These are phyloP conservation scores for Aureobasidium sp. DNA, from an alignment of 2,329 filamentous ascomycete species.

Conservation along the genomic window DNA sequence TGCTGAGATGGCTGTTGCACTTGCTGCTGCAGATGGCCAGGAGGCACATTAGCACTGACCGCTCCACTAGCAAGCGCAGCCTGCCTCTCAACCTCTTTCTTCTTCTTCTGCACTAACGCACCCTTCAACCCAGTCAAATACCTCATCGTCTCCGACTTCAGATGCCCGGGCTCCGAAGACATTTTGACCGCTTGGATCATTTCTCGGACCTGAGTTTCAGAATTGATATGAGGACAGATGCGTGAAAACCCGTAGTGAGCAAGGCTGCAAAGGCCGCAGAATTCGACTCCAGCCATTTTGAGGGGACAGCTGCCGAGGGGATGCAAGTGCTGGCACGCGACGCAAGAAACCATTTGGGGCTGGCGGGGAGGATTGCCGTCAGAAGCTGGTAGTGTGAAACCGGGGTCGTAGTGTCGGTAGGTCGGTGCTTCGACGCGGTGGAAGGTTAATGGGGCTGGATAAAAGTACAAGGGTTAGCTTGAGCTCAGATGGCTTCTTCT, in stretches of 20 bases:
- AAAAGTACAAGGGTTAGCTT: conserved; percentile 8
- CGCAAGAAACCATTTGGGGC: conserved; percentile 36
- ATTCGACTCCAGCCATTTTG: conserved; percentile 52
- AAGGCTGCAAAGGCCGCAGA: conserved; percentile 58
- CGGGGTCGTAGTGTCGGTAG: conserved; percentile 15
- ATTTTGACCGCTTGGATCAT: conserved; percentile 58
- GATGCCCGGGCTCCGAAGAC: conserved; percentile 48
- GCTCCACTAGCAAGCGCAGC: not conserved
- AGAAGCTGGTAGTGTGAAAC: conserved; percentile 12
- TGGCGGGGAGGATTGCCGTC: not conserved
- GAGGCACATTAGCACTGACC: not conserved
- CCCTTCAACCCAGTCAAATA: conserved; percentile 54
- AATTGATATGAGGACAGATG: conserved; percentile 56
- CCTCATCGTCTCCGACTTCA: conserved; percentile 48
- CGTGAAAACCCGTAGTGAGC: conserved; percentile 52
- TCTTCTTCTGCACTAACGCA: conserved; percentile 48
- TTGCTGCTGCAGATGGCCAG: not conserved
- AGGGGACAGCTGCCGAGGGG: conserved; percentile 53
- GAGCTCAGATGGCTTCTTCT: not conserved
- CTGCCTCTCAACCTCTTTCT: conserved; percentile 21
- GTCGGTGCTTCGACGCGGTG: conserved; percentile 20
- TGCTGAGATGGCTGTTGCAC: not conserved
- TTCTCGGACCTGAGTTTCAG: conserved; percentile 54
- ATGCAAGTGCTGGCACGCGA: conserved; percentile 50
- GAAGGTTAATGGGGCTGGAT: conserved; percentile 17